Evolutionary conservation across 2,329 filamentous ascomycete species (phyloP), one percentile per base, ranked within the genome.

Genomic region (Trichophyton verrucosum): DNA sequence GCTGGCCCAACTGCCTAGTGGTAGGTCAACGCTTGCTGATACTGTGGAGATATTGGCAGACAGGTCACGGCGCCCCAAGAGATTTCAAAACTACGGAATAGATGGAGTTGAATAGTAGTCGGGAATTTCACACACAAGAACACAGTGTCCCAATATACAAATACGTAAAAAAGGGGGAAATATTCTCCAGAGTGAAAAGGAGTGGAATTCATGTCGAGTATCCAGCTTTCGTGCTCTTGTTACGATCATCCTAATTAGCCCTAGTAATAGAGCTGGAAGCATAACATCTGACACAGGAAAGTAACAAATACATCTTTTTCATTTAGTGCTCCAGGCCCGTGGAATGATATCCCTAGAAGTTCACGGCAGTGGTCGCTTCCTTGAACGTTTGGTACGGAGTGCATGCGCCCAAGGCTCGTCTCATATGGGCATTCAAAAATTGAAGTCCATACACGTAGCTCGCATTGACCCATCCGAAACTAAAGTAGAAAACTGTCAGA

Each of bases 391-490:
- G 87, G 72, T 88, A 97, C 1, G 88, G 86, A 3, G 91, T 96
- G 67, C 95, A 80, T 5, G 91, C 88, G 61, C 91, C 92, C 44
- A 99, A 80, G 0, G 92, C 90, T 68, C 91, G 87, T 72, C 86
- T 85, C 84, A 94, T 91, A 74, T 96, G 90, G 36, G 89, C 87
- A 68, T 88, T 91, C 63, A 96, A 81, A 66, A 96, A 88, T 66
- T 91, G 86, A 63, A 97, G 80, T 46, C 92, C 94, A 70, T 95
- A 95, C 61, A 97, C 88, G 72, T 95, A 99, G 72, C 91, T 96
- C 69, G 94, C 92, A 72, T 99, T 99, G 69, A 97, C 94, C 94
- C 94, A 99, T 59, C 92, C 94, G 71, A 99, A 99, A 61, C 92
- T 96, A 70, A 57, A 33, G 15, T 24, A 49, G 47, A 44, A 13